A percentile compares a stretch with the other conserved stretches of the same genome.
Conservation (phyloP, 768 basidiomycete genomes). For the Epithele typhae region DNA sequence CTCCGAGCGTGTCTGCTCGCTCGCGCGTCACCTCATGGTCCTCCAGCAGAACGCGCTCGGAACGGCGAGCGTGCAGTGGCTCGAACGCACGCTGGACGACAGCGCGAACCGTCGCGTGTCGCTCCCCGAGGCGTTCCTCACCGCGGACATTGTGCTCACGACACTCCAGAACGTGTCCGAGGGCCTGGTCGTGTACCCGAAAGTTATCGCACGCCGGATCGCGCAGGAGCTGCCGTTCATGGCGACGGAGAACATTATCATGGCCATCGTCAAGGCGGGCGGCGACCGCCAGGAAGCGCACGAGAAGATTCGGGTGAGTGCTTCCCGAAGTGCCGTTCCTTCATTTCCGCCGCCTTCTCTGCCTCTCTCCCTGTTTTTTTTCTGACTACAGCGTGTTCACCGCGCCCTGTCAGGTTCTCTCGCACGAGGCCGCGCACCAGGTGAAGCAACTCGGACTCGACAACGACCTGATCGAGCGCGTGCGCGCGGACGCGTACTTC, state of each 20-base stretch:
- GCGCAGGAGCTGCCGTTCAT: constrained; percentile 97
- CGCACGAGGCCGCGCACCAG: constrained; percentile 90
- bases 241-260: constrained; percentile 99
- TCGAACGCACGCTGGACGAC: constrained; percentile 97
- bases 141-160: constrained; percentile 93
- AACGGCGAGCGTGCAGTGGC: constrained; percentile 96
- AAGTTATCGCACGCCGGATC: constrained; percentile 90
- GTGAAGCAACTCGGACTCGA: constrained; percentile 93
- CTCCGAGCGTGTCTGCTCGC: constrained; percentile 74
- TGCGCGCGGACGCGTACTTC: constrained; percentile 82
- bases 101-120: constrained; percentile 97
- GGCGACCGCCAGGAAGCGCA: constrained; percentile 97
- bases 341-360: no score
- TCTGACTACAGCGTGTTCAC: constrained; percentile 25
- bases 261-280: constrained; percentile 94
- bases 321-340: no score
- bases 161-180: constrained; percentile 96
- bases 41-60: constrained; percentile 95
- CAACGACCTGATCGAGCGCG: constrained; percentile 92
- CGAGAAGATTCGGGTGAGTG: constrained; percentile 81
- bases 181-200: constrained; percentile 98
- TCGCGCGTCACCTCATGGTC: constrained; percentile 93
- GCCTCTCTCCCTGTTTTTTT: no score
- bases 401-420: constrained; percentile 57
- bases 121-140: constrained; percentile 94